Evolutionary conservation across 1,284 basidiomycete genomes (phyloP), one percentile per base, ranked within the genome.

Genomic region (Fomitopsis schrenkii): DNA sequence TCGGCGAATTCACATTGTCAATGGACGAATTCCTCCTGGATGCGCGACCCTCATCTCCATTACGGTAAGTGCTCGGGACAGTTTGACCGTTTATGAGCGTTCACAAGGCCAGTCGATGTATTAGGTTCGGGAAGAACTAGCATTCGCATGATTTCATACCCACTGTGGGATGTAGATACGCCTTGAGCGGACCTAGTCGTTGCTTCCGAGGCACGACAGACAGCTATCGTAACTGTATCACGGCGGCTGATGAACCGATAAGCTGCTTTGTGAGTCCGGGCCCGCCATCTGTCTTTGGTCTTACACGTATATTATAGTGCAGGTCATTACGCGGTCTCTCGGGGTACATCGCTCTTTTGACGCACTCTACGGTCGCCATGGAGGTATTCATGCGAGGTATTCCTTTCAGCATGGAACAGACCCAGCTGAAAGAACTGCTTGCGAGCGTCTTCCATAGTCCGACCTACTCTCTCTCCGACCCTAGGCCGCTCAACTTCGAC

Each of bases 401-500:
- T 62, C 68, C 71, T 58, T 77, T 65, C 58, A 68, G 67, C 19
- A 72, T 73, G 3, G 72, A 67, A 2, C 64, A 69, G 7, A 63
- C 71, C 33, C 67, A 79, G 57, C 72, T 86, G 41, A 77, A 71
- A 33, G 56, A 60, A 3, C 67, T 72, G 7, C 69, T 87, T 3
- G 80, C 82, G 2, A 65, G 48, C 0, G 67, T 83, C 59, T 73
- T 88, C 1, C 85, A 87, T 64, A 60, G 68, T 3, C 68, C 74
- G 10, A 66, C 64, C 5, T 86, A 81, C 68, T 64, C 69, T 7
- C 52, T 60, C 12, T 67, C 73, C 45, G 72, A 73, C 22, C 59
- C 66, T 2, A 59, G 68, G 3, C 78, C 72, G 0, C 65, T 82
- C 54, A 87, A 86, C 66, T 85, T 85, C 67, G 74, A 82, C 48